Conservation (phyloP, 78 protist species). For the Corallochytrium limacisporum region DNA sequence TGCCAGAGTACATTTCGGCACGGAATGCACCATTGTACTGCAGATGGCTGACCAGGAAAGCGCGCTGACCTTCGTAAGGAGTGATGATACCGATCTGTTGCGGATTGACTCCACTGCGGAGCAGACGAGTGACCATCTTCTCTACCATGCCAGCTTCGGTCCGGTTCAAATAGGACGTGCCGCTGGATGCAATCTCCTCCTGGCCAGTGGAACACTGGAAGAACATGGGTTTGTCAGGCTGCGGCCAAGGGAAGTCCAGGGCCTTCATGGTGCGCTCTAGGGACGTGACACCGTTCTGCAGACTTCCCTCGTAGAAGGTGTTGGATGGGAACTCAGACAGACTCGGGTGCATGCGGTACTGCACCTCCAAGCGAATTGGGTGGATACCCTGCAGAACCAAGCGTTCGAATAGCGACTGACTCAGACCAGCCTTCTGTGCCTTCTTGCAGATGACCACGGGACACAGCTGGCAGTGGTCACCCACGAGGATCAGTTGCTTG, state of each 20-base stretch:
- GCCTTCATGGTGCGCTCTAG: conserved; percentile 46
- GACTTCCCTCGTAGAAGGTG: conserved; percentile 97
- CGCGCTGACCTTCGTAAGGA: conserved; percentile 99
- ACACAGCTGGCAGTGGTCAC: conserved; percentile 93
- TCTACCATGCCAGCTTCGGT: conserved; percentile 93
- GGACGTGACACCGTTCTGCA: conserved; percentile 90
- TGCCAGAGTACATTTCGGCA: conserved; percentile 52
- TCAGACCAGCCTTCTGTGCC: conserved; percentile 91
- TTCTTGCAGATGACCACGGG: conserved; percentile 96
- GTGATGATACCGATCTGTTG: conserved; percentile 96
- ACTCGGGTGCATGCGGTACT: conserved; percentile 99
- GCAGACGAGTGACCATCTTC: conserved; percentile 66
- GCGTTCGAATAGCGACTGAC: conserved; percentile 94
- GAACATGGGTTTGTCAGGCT: conserved; percentile 82
- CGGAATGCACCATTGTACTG: conserved; percentile 60
- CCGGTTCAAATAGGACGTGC: conserved; percentile 95
- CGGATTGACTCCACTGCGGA: conserved; percentile 76
- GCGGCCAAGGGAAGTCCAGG: conserved; percentile 84
- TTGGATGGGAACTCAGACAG: conserved; percentile 88
- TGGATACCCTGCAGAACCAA: conserved; percentile 72
- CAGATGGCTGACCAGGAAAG: conserved; percentile 75
- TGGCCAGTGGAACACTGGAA: conserved; percentile 75
- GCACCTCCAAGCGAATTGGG: conserved; percentile 93
- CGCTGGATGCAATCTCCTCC: conserved; percentile 90
- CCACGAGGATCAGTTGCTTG: conserved; percentile 35